phyloP scores from a whole-genome alignment of 2,329 filamentous ascomycete genomes.

The Pseudogymnoascus pannorum region DNA sequence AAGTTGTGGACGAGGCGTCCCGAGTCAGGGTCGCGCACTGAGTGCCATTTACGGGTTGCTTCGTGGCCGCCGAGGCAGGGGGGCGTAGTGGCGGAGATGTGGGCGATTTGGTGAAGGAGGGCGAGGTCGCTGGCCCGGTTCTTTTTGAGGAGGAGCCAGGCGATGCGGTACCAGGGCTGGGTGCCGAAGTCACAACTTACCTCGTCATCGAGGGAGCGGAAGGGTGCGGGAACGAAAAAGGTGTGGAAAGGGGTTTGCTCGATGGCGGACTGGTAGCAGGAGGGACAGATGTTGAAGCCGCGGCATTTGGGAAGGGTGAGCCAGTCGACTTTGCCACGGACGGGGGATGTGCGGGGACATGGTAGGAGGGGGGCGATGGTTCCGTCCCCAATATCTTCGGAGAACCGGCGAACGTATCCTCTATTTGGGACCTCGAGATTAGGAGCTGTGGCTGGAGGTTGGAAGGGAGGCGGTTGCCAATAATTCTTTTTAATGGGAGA shows the following conservation, averaged over 20 bases:
- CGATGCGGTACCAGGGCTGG: constrained; percentile 72
- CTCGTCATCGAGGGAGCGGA: constrained; percentile 48
- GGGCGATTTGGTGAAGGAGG: constrained; percentile 62
- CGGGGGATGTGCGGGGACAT: constrained; percentile 60
- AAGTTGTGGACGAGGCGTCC: constrained; percentile 62
- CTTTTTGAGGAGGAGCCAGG: constrained; percentile 73
- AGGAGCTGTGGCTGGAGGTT: constrained; percentile 30
- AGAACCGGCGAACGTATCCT: constrained; percentile 43
- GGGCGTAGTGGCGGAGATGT: constrained; percentile 48
- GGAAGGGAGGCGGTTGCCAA: constrained; percentile 42
- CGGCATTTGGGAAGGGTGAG: constrained; percentile 64
- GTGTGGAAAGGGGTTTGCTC: constrained; percentile 58
- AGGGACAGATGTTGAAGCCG: constrained; percentile 73
- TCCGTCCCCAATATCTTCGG: constrained; percentile 43
- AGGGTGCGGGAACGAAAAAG: constrained; percentile 56
- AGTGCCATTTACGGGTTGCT: constrained; percentile 63
- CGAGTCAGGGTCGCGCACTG: constrained; percentile 61
- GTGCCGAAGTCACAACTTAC: constrained; percentile 73
- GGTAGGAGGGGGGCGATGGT: constrained; percentile 48
- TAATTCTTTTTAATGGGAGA: constrained; percentile 15
- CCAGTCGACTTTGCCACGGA: constrained; percentile 67
- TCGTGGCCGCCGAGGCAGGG: constrained; percentile 52
- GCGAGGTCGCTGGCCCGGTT: constrained; percentile 58
- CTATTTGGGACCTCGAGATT: constrained; percentile 36
- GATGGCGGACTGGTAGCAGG: constrained; percentile 68